A percentile compares a stretch with the other conserved stretches of the same genome.
These are phyloP conservation scores for Penicillium sp. DNA, from an alignment of 2,329 filamentous ascomycete genomes.

Conservation along the genomic window DNA sequence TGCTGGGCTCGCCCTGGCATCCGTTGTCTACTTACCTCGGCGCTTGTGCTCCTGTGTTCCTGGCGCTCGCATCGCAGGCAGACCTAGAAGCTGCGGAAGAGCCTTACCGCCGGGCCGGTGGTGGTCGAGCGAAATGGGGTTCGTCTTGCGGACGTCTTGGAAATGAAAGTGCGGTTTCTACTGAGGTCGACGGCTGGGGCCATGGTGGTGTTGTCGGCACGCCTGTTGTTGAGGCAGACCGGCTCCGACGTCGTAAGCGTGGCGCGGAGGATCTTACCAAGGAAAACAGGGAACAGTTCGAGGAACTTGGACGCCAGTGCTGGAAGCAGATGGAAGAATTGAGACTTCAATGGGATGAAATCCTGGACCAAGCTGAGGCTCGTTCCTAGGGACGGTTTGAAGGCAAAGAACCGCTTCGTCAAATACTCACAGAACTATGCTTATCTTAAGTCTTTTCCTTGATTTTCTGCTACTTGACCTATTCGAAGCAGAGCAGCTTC, in stretches of 20 bases:
- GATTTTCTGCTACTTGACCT: not conserved
- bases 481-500: not conserved
- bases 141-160: conserved; percentile 56
- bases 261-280: conserved; percentile 50
- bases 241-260: conserved; percentile 50
- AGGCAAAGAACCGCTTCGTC: not conserved
- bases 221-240: conserved; percentile 41
- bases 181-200: conserved; percentile 82
- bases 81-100: conserved; percentile 32
- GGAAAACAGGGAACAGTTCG: conserved; percentile 32
- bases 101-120: conserved; percentile 50
- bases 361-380: conserved; percentile 31
- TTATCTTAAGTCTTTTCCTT: not conserved
- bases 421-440: not conserved
- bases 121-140: conserved; percentile 71
- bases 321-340: conserved; percentile 40
- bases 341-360: conserved; percentile 32
- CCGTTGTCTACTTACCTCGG: conserved; percentile 65
- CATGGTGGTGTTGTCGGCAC: conserved; percentile 50
- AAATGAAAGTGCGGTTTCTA: conserved; percentile 57
- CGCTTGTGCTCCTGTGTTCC: conserved; percentile 67
- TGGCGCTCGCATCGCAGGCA: conserved; percentile 58
- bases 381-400: not conserved
- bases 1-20: conserved; percentile 83
- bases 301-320: conserved; percentile 34